Percentiles rank a stretch among this genome's conserved stretches.
Conservation (phyloP, 1,139 yeast species). For the Wickerhamiella infanticola region DNA sequence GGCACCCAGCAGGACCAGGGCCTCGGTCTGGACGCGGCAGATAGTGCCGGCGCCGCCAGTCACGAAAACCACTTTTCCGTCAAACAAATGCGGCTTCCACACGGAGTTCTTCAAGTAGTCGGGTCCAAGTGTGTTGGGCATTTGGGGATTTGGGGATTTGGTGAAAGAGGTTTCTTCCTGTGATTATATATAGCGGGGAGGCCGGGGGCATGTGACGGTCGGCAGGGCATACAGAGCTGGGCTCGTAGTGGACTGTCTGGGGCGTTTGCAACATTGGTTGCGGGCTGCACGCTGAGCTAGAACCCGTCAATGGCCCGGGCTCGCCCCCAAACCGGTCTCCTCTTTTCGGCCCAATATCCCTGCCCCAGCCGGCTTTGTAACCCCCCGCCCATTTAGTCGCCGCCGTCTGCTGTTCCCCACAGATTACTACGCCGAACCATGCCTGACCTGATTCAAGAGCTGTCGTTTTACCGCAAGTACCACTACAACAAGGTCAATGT, state of each 20-base stretch:
- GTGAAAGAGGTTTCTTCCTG: too few relatives aligned
- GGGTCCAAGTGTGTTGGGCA: constrained; percentile 14
- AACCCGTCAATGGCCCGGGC: too few relatives aligned
- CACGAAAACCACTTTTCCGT: constrained; percentile 73
- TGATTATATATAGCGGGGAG: too few relatives aligned
- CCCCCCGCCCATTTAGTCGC: too few relatives aligned
- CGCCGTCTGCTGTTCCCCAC: not conserved
- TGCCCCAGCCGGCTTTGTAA: too few relatives aligned
- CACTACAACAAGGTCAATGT: constrained; percentile 62
- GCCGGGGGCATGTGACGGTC: too few relatives aligned
- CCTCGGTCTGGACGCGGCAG: constrained; percentile 75
- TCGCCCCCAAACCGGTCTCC: too few relatives aligned
- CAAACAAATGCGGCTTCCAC: constrained; percentile 49
- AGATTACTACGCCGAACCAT: not conserved
- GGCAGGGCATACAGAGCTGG: too few relatives aligned
- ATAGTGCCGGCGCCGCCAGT: constrained; percentile 96
- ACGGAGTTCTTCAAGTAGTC: constrained; percentile 19
- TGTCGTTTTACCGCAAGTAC: constrained; percentile 71
- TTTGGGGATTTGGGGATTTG: not conserved
- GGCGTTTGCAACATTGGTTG: too few relatives aligned
- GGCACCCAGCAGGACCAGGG: constrained; percentile 68
- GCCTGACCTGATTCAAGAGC: constrained; percentile 27
- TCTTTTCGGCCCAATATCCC: too few relatives aligned
- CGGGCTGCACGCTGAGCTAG: too few relatives aligned
- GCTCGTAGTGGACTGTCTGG: too few relatives aligned